Evolutionary conservation across 305 asterid genomes (phyloP).

Genomic region (Solanum hybrid): DNA sequence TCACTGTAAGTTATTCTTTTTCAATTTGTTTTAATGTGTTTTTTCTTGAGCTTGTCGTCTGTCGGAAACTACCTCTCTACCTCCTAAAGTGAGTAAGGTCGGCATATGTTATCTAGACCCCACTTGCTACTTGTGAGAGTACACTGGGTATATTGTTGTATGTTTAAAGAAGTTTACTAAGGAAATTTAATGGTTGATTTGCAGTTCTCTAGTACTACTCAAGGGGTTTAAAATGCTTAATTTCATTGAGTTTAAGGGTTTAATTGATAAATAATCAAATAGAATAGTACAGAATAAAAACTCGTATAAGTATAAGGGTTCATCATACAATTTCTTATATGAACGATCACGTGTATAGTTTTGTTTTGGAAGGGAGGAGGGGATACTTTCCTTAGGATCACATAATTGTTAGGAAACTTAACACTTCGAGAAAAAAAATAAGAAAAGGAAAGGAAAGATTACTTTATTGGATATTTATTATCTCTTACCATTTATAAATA

Average conservation of each 20-base stretch:
- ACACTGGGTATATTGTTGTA: background rate
- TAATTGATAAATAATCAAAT: background rate
- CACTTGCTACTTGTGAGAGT: background rate
- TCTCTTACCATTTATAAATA: background rate
- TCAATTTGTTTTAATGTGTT: background rate
- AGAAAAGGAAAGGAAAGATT: background rate
- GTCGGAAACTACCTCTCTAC: background rate
- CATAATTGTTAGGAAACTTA: background rate
- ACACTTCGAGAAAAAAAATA: background rate
- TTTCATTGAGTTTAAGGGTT: background rate
- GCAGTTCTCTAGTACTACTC: background rate
- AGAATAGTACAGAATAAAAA: too few species aligned
- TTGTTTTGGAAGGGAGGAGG: background rate
- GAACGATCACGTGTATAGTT: background rate
- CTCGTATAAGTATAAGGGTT: too few species aligned
- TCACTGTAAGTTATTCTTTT: too few species aligned
- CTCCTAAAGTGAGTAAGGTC: background rate
- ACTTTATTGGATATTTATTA: background rate
- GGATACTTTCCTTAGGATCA: background rate
- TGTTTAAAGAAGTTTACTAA: background rate
- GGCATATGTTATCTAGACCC: background rate
- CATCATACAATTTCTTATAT: background rate
- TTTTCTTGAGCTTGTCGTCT: background rate
- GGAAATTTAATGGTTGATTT: background rate
- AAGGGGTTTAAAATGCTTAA: background rate